phyloP scores from a whole-genome alignment of 139 green algal genomes.

The Zygnema circumcarinatum region DNA sequence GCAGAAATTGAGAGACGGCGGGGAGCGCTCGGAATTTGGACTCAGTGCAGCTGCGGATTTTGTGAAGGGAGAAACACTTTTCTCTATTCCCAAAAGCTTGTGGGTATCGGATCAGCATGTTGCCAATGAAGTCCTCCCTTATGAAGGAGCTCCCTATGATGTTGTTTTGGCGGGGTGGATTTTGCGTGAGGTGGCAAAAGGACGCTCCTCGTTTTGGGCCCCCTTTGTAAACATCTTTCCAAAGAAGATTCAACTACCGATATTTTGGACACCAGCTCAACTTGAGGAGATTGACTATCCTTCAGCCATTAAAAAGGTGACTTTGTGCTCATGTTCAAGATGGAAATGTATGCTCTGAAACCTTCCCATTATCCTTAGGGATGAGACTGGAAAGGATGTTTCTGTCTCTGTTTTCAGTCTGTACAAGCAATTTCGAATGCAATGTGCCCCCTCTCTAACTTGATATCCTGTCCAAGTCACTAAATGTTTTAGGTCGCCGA shows the following conservation, averaged over 20 bases:
- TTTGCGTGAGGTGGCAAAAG: neutral
- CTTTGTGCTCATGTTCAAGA: no score
- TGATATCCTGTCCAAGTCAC: no score
- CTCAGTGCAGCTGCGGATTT: neutral
- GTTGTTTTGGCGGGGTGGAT: constrained; percentile 7
- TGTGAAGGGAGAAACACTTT: neutral
- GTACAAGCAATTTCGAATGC: no score
- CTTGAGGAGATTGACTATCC: neutral
- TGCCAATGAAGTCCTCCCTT: neutral
- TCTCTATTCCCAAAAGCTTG: neutral
- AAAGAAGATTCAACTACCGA: neutral
- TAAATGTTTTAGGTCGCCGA: no score
- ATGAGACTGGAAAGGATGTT: no score
- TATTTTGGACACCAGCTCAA: neutral
- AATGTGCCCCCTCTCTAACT: no score
- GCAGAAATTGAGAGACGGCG: neutral
- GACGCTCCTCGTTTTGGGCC: neutral
- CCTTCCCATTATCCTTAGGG: no score
- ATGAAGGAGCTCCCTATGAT: neutral
- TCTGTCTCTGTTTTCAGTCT: no score
- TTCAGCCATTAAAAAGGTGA: neutral
- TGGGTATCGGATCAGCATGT: constrained; percentile 11
- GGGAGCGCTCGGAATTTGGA: neutral
- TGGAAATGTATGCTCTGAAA: no score
- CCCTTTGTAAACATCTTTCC: neutral